These are phyloP conservation scores for Domatiomyces catenatus DNA, from an alignment of 2,329 filamentous ascomycete genomes.

Conservation along the genomic window DNA sequence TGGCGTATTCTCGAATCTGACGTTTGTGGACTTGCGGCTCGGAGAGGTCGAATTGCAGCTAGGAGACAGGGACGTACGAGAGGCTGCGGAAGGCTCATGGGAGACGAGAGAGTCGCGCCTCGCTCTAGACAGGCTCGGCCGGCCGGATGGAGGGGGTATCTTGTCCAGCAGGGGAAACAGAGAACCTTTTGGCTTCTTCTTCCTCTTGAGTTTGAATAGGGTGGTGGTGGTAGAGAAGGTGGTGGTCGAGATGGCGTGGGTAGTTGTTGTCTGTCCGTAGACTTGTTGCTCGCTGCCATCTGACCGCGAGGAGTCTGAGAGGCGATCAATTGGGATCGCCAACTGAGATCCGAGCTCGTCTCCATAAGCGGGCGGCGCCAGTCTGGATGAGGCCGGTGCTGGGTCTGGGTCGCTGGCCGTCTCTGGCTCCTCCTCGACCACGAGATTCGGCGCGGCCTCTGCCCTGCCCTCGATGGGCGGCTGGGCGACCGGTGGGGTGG, in stretches of 20 bases:
- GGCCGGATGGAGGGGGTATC: slow-evolving; percentile 33
- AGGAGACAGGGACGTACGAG: slow-evolving; percentile 15
- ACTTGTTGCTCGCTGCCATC: slow-evolving; percentile 62
- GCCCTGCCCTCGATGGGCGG: neutral
- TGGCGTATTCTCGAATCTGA: slow-evolving; percentile 23
- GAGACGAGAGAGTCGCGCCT: slow-evolving; percentile 21
- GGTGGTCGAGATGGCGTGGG: slow-evolving; percentile 46
- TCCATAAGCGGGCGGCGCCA: slow-evolving; percentile 42
- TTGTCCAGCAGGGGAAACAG: slow-evolving; percentile 83
- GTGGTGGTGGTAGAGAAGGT: slow-evolving; percentile 43
- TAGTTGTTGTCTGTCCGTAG: slow-evolving; percentile 45
- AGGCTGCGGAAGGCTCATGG: slow-evolving; percentile 6
- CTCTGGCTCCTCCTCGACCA: slow-evolving; percentile 1
- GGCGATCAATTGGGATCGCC: slow-evolving; percentile 47
- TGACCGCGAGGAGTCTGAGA: slow-evolving; percentile 79
- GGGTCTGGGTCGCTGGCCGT: slow-evolving; percentile 11
- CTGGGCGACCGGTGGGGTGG: neutral
- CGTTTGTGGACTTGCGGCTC: neutral
- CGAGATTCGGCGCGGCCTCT: slow-evolving; percentile 17
- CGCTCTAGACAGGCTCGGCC: slow-evolving; percentile 24
- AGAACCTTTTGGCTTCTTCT: slow-evolving; percentile 58
- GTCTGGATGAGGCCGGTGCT: slow-evolving; percentile 17
- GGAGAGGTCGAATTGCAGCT: slow-evolving; percentile 13
- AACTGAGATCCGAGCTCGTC: slow-evolving; percentile 48
- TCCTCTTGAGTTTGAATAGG: slow-evolving; percentile 61